Evolutionary conservation across 768 basidiomycete genomes (phyloP).

Genomic region (Amanita pseudoporphyria): DNA sequence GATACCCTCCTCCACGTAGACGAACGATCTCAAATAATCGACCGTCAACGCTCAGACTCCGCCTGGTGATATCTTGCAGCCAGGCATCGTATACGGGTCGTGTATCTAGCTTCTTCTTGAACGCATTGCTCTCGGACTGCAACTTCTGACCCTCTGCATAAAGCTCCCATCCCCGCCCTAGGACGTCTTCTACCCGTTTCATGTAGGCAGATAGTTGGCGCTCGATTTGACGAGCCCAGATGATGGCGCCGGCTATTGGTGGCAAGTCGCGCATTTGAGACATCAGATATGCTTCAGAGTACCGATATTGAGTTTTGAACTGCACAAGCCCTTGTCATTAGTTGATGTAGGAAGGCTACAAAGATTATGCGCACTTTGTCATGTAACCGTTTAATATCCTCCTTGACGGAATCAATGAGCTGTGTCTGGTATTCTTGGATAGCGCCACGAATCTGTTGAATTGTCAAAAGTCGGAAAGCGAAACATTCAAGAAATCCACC

Average conservation of each 20-base stretch:
- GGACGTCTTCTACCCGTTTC: constrained; percentile 98
- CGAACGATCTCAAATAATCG: constrained; percentile 87
- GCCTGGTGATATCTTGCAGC: constrained; percentile 89
- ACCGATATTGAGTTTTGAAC: constrained; percentile 96
- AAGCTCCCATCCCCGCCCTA: constrained; percentile 96
- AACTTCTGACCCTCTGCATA: constrained; percentile 99
- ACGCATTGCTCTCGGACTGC: constrained; percentile 82
- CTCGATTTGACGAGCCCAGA: constrained; percentile 99
- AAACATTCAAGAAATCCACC: constrained; percentile 8
- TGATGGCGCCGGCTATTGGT: constrained; percentile 96
- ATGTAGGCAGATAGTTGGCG: constrained; percentile 93
- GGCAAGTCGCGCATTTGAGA: constrained; percentile 97
- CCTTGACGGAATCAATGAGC: constrained; percentile 97
- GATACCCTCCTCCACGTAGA: constrained; percentile 63
- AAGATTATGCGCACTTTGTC: constrained; percentile 53
- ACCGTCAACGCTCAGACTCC: constrained; percentile 88
- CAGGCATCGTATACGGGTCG: constrained; percentile 92
- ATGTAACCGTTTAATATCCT: constrained; percentile 92
- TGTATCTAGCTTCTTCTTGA: constrained; percentile 95
- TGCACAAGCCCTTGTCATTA: constrained; percentile 17
- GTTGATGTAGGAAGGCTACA: background rate
- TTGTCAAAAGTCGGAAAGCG: background rate
- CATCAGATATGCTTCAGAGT: constrained; percentile 96
- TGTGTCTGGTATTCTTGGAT: constrained; percentile 99
- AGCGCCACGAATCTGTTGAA: constrained; percentile 79